These are phyloP conservation scores for Lasiodiplodia sp. DNA, from an alignment of 2,329 filamentous ascomycete genomes.

Conservation along the genomic window DNA sequence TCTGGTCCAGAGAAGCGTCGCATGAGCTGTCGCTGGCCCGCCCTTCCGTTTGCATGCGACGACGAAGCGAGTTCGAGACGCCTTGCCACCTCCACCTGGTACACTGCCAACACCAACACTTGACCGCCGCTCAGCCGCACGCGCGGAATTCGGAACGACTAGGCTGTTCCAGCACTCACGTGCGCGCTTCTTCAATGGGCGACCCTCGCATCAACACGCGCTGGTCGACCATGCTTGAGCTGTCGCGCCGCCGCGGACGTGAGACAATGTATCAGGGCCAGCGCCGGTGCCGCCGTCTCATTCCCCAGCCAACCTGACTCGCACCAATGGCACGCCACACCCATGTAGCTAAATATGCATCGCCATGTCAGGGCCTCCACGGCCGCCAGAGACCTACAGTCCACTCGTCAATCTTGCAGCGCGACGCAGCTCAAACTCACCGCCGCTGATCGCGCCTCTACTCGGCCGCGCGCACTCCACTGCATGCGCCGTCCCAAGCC, in stretches of 20 bases:
- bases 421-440: slow-evolving; percentile 14
- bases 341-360: slow-evolving; percentile 22
- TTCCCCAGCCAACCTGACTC: slow-evolving; percentile 26
- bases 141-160: slow-evolving; percentile 18
- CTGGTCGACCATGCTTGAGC: slow-evolving; percentile 7
- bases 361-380: slow-evolving; percentile 8
- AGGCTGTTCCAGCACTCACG: neutral
- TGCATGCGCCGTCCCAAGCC: neutral
- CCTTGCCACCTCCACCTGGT: slow-evolving; percentile 23
- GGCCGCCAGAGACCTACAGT: neutral
- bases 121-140: slow-evolving; percentile 24
- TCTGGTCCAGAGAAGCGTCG: slow-evolving; percentile 18
- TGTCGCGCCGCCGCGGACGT: neutral
- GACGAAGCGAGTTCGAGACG: slow-evolving; percentile 26
- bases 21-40: slow-evolving; percentile 26
- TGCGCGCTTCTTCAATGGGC: neutral
- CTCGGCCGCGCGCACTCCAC: neutral
- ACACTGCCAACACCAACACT: slow-evolving; percentile 22
- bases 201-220: neutral
- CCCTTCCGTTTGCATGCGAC: slow-evolving; percentile 27
- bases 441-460: slow-evolving; percentile 12
- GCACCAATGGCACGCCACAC: slow-evolving; percentile 8
- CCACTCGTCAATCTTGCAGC: slow-evolving; percentile 22
- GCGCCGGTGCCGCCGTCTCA: slow-evolving; percentile 23
- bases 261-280: slow-evolving; percentile 6